phyloP scores from a whole-genome alignment of 345 rosid genomes.

The Rubroshorea leprosula region DNA sequence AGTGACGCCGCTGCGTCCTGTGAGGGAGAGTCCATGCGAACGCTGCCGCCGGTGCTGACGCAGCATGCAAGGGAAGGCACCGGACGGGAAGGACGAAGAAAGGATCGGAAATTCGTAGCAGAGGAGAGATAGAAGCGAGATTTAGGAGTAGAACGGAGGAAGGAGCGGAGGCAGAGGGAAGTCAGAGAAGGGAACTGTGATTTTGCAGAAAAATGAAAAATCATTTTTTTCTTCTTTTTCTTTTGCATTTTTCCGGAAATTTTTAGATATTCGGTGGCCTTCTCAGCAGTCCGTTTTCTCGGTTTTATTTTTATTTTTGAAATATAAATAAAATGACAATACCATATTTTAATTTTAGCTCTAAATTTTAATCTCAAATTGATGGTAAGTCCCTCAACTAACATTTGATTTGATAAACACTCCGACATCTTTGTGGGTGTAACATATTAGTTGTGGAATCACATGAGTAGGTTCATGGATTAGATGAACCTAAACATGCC shows the following conservation, averaged over 20 bases:
- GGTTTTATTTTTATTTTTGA: no score
- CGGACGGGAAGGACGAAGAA: conserved; percentile 24
- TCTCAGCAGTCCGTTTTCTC: no score
- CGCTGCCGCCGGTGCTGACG: conserved; percentile 30
- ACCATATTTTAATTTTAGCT: no score
- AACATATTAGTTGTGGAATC: no score
- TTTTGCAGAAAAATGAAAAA: conserved; percentile 20
- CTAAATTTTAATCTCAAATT: no score
- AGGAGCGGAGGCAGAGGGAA: conserved; percentile 37
- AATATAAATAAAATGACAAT: no score
- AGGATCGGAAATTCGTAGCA: conserved; percentile 14
- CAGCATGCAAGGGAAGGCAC: conserved; percentile 31
- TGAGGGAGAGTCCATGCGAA: conserved; percentile 45
- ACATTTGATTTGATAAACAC: no score
- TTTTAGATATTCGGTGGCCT: neutral
- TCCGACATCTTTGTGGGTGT: no score
- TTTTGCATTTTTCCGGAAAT: neutral
- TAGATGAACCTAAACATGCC: no score
- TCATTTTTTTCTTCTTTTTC: conserved; percentile 6
- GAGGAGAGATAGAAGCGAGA: conserved; percentile 3
- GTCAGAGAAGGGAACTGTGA: conserved; percentile 18
- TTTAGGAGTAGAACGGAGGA: conserved; percentile 26
- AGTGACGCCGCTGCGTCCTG: conserved; percentile 26
- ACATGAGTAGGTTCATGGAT: no score
- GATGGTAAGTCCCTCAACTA: no score